Evolutionary conservation across 192 early-diverging fungal genomes (phyloP), one percentile per base, ranked within the genome.

Genomic region (Linnemannia schmuckeri): DNA sequence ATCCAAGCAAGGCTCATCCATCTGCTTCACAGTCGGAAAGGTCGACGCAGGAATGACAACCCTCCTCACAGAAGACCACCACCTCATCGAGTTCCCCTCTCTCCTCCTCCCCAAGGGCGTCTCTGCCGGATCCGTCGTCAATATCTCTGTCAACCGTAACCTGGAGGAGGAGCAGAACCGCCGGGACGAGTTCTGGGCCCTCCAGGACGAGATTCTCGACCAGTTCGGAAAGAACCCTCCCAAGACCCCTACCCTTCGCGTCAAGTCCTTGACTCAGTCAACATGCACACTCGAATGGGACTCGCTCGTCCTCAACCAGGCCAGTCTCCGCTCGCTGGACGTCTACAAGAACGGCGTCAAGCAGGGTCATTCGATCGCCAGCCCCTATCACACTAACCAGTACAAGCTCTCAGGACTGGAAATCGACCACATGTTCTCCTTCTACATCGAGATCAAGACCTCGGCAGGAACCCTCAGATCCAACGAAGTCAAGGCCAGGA

Each of bases 1-100:
- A n/a, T 57, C 77, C n/a, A 84, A 79, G 33, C 82, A 84, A 71
- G 79, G 79, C 54, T 75, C 76, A 27, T 94, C 93, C 20, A 90
- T 92, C n/a, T 90, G 94, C 86, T 97, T 98, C 88, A 97, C 96
- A 33, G 95, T 98, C 24, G 97, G 96, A 69, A 98, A 98, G 87
- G 92, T 99, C 35, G 98, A 99, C 91, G 98, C 97, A 47, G 96
- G 96, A 35, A 97, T 97, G 96, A 94, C 97, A 41, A 96, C 98
- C 82, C 92, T 99, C 55, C 90, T 99, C 66, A 99, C 98, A 38
- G 97, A 97, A 82, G 96, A 99, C 88, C 97, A 99, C 92, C 98
- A 99, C 90, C 92, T 99, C 30, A 97, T 99, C 77, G 98, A 99
- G 89, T 99, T 99, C 82, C 99, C 99, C 4, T 96, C 99, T 10